Evolutionary conservation across 495 filamentous ascomycete genomes (phyloP).

Genomic region (Daldinia childiae): DNA sequence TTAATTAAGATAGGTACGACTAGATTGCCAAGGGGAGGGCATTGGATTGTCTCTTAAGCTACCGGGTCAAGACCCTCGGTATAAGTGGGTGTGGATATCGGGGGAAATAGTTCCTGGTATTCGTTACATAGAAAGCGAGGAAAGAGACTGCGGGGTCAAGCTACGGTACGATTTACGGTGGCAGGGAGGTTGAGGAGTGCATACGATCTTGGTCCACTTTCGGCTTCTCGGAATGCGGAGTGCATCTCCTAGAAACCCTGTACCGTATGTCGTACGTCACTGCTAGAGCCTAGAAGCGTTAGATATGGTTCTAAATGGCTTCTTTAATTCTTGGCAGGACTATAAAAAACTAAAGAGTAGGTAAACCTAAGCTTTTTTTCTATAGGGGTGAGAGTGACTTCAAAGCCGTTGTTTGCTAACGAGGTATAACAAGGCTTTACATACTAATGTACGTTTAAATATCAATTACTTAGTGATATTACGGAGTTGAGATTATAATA

Average conservation of each 20-base stretch:
- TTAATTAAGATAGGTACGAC: neutral
- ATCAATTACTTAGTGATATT: no score
- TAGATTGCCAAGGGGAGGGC: neutral
- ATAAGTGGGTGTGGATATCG: constrained; percentile 20
- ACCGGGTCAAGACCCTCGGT: constrained; percentile 17
- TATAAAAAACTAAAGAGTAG: neutral
- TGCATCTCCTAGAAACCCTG: constrained; percentile 4
- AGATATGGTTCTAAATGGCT: neutral
- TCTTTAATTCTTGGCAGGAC: neutral
- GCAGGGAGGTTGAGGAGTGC: constrained; percentile 8
- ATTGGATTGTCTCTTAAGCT: constrained; percentile 10
- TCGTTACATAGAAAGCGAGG: constrained; percentile 8
- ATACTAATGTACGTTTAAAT: neutral
- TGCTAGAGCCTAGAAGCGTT: neutral
- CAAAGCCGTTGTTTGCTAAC: neutral
- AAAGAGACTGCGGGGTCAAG: constrained; percentile 28
- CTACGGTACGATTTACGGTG: neutral
- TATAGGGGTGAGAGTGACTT: neutral
- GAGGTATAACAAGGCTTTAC: neutral
- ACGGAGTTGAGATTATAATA: no score
- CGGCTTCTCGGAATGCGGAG: constrained; percentile 7
- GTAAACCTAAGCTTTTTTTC: neutral
- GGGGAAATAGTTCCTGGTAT: constrained; percentile 24
- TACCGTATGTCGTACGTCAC: neutral
- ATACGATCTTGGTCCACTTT: constrained; percentile 2